phyloP scores from a whole-genome alignment of 2,329 filamentous ascomycete species.

The Penicillium sp. region DNA sequence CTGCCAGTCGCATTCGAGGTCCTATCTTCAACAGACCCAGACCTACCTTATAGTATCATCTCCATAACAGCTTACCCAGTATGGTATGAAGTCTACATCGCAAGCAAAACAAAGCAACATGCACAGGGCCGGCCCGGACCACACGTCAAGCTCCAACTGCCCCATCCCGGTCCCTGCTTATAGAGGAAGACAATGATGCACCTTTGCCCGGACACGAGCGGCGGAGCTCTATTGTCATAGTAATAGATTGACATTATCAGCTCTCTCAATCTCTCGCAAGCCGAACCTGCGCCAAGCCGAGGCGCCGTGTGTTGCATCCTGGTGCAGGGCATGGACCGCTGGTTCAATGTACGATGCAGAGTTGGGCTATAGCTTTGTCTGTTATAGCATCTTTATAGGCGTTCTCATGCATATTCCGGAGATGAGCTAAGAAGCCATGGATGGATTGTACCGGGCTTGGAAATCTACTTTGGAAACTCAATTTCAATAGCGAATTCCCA shows the following conservation, averaged over 20 bases:
- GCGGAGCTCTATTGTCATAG: neutral
- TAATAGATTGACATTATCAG: neutral
- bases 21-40: neutral
- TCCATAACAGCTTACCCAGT: too few species aligned
- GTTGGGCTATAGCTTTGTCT: neutral
- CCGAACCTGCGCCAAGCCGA: neutral
- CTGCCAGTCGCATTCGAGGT: neutral
- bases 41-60: too few species aligned
- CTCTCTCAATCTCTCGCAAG: neutral
- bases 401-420: neutral
- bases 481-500: neutral
- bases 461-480: neutral
- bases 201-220: too few species aligned
- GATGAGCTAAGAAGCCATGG: too few species aligned
- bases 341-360: neutral
- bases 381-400: neutral
- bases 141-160: neutral
- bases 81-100: neutral
- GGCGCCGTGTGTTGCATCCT: neutral
- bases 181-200: neutral
- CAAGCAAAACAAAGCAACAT: neutral
- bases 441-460: neutral
- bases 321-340: neutral
- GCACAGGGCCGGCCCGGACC: slow-evolving; percentile 2
- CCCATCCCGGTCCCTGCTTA: neutral